These are phyloP conservation scores for Wickerhamomyces sp. DNA, from an alignment of 1,139 yeast species.

Conservation along the genomic window DNA sequence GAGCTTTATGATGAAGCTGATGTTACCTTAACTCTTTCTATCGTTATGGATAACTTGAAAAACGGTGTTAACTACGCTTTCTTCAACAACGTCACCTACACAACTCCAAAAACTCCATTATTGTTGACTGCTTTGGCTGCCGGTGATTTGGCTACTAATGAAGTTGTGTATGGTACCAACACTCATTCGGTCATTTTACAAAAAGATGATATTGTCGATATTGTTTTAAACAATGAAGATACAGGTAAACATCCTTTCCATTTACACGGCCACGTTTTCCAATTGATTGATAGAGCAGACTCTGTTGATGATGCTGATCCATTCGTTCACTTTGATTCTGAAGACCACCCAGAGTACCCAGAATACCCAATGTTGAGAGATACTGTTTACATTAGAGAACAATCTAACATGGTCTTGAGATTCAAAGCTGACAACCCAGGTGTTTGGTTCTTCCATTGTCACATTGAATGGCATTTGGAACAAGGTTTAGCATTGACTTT, in stretches of 20 bases:
- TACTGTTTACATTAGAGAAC: conserved; percentile 59
- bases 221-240: conserved; percentile 66
- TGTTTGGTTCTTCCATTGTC: conserved; percentile 93
- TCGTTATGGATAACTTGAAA: conserved; percentile 72
- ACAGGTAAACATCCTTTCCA: conserved; percentile 88
- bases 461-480: conserved; percentile 89
- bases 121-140: conserved; percentile 71
- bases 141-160: conserved; percentile 53
- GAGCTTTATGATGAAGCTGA: conserved; percentile 63
- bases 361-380: conserved; percentile 69
- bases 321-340: conserved; percentile 45
- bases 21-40: conserved; percentile 57
- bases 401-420: conserved; percentile 66
- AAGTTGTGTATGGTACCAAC: conserved; percentile 70
- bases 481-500: conserved; percentile 79
- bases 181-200: conserved; percentile 70
- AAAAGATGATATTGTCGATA: conserved; percentile 62
- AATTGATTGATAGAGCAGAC: conserved; percentile 53
- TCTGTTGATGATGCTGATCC: conserved; percentile 46
- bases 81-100: conserved; percentile 79
- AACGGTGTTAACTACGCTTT: conserved; percentile 88
- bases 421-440: conserved; percentile 85
- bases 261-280: conserved; percentile 78
- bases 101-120: conserved; percentile 78
- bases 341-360: conserved; percentile 53